Base-by-base conservation (phyloP, 1,284 basidiomycete genomes). In the Boletus semigastroideus region DNA sequence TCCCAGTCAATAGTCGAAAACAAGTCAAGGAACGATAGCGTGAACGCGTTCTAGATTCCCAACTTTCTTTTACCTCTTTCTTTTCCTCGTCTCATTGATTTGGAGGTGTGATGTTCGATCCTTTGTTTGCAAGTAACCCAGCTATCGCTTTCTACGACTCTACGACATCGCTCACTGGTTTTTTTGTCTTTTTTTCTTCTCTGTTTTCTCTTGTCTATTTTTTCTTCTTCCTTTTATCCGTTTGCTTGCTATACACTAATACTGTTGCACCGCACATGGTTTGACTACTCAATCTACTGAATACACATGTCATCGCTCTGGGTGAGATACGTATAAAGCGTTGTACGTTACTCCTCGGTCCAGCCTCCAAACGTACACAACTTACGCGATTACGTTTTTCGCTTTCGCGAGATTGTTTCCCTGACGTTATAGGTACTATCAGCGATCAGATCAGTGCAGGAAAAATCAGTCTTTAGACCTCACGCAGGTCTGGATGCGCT, bases 1-100 rank as follows among this genome's bases (percentile, higher is more conserved):
- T 69, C 4, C 52, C 65, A 13, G 56, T 58, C 52, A 62, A 65
- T 3, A 56, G 55, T 38, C 63, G 68, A 46, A 68, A 67, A 46
- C 56, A 65, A 34, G 48, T 51, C 16, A 53, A 54, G 43, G 56
- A 48, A 38, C 60, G 39, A 55, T 64, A 52, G 53, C 44, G 51
- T 70, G 47, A 68, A 52, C 38, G 42, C 41, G 22, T 9, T 37
- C 28, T 51, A 51, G 52, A 61, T 55, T 42, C 41, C 34, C 16
- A 16, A 34, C n/a, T n/a, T n/a, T n/a, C n/a, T n/a, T 22, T 22
- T 22, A 22, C 22, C 22, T 22, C 22, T 22, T 22, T 22, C 22
- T 22, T 22, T 22, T 22, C 22, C 22, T 22, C 5, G 22, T 22
- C 22, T 22, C 22, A 5, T 27, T 49, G 40, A 36, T 31, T 39